phyloP scores from a whole-genome alignment of 306 rosid genomes.

The Pterocarpus macrocarpus region DNA sequence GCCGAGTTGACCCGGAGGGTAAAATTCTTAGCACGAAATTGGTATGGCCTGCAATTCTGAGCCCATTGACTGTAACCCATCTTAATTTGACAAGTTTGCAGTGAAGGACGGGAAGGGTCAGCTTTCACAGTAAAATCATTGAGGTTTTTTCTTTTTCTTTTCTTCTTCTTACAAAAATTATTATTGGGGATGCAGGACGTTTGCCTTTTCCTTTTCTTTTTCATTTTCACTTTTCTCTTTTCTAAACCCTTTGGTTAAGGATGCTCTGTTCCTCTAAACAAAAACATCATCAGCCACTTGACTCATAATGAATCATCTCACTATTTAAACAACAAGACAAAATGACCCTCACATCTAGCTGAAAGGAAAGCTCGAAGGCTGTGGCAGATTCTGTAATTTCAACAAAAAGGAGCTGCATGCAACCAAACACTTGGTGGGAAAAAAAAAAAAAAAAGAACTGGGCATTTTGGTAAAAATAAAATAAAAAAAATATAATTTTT shows the following conservation, averaged over 20 bases:
- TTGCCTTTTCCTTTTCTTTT: not conserved
- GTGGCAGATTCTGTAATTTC: not conserved
- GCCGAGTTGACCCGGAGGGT: slow-evolving; percentile 52
- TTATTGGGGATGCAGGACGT: no score
- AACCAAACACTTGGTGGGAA: not conserved
- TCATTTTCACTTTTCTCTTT: not conserved
- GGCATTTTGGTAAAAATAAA: not conserved
- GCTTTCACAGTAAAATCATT: slow-evolving; percentile 64
- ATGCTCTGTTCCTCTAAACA: not conserved
- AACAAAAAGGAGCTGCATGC: not conserved
- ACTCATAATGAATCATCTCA: not conserved
- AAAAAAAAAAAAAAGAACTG: no score
- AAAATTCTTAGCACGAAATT: slow-evolving; percentile 44
- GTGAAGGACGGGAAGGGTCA: slow-evolving; percentile 55
- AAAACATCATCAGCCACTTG: not conserved
- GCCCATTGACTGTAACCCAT: slow-evolving; percentile 65
- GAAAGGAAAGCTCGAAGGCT: not conserved
- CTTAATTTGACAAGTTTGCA: slow-evolving; percentile 72
- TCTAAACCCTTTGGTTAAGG: not conserved
- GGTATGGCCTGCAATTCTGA: slow-evolving; percentile 63
- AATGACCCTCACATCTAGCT: not conserved
- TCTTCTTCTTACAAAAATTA: not conserved
- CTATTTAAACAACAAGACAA: not conserved
- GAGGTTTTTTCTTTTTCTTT: slow-evolving; percentile 40
- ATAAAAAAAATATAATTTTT: no score